Conservation (phyloP, 2,329 filamentous ascomycete genomes). For the Phoma sp. region DNA sequence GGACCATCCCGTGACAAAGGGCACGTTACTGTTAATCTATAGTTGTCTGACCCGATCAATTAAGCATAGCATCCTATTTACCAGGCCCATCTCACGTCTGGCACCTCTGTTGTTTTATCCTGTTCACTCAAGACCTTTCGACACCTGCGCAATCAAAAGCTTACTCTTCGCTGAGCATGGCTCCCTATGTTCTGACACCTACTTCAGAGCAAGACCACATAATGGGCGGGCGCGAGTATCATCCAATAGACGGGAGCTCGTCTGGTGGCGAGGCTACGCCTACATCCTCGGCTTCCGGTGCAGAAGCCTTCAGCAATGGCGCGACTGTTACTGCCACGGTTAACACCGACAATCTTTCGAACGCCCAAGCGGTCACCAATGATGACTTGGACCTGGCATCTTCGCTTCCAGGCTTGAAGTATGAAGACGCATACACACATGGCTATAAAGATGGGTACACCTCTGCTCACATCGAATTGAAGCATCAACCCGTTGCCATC, state of each 20-base stretch:
- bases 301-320: background rate
- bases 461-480: conserved; percentile 21
- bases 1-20: background rate
- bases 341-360: background rate
- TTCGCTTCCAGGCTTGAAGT: background rate
- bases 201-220: conserved; percentile 18
- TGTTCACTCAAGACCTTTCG: background rate
- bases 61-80: background rate
- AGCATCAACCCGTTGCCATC: conserved; percentile 44
- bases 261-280: background rate
- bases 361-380: background rate
- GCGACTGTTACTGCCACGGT: background rate
- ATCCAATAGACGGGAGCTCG: background rate
- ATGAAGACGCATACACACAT: conserved; percentile 23
- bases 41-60: background rate
- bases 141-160: background rate
- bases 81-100: background rate
- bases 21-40: background rate
- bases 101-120: background rate
- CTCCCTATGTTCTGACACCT: conserved; percentile 29
- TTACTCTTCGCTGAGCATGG: conserved; percentile 13
- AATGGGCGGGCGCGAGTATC: background rate
- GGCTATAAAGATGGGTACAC: conserved; percentile 28
- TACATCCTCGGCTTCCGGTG: background rate
- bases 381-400: background rate